A percentile compares a stretch with the other conserved stretches of the same genome.
Evolutionary conservation across 2,329 filamentous ascomycete genomes (phyloP).

Genomic region (Xylaria sp.): DNA sequence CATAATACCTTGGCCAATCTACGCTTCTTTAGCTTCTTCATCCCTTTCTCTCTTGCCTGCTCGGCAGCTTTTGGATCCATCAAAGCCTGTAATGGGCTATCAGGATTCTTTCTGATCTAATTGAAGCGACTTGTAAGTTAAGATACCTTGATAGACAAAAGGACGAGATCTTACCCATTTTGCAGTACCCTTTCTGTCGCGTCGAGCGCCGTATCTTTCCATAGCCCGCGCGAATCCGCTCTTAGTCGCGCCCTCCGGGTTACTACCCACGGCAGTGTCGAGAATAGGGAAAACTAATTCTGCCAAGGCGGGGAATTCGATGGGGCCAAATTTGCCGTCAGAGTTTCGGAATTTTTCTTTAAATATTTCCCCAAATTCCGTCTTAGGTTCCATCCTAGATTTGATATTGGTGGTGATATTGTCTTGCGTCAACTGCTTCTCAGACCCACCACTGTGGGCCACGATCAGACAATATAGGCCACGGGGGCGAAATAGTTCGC

Average conservation of each 20-base stretch:
- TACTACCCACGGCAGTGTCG: not conserved
- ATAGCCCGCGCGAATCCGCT: conserved; percentile 8
- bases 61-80: conserved; percentile 23
- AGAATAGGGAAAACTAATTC: conserved; percentile 39
- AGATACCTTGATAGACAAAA: not conserved
- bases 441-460: conserved; percentile 36
- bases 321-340: conserved; percentile 36
- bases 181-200: conserved; percentile 18
- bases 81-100: conserved; percentile 19
- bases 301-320: conserved; percentile 40
- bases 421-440: conserved; percentile 15
- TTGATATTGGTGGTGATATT: conserved; percentile 10
- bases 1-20: conserved; percentile 18
- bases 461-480: conserved; percentile 45
- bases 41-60: conserved; percentile 22
- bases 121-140: not conserved
- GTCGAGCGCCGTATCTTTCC: conserved; percentile 20
- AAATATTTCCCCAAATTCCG: conserved; percentile 4
- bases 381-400: not conserved
- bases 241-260: conserved; percentile 1
- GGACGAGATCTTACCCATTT: conserved; percentile 19
- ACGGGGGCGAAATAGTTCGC: conserved; percentile 43
- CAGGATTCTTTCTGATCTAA: conserved; percentile 27
- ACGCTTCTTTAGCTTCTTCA: conserved; percentile 29
- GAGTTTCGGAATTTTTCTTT: conserved; percentile 27